A percentile compares a stretch with the other conserved stretches of the same genome.
Conservation (phyloP, 305 asterid genomes). For the Solanum hybrid region DNA sequence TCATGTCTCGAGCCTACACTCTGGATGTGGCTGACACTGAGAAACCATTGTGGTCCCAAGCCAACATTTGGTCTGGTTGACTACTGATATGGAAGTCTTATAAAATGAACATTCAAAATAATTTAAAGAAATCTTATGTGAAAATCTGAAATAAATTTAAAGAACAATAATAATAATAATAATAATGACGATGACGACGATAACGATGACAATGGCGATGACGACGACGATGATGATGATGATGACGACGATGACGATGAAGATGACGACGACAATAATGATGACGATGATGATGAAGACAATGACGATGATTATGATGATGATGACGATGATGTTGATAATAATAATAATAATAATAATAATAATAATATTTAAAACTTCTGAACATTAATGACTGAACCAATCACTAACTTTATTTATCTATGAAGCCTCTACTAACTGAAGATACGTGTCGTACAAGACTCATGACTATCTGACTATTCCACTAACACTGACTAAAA, state of each 20-base stretch:
- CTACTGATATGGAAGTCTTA: not conserved
- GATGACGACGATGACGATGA: fast-evolving
- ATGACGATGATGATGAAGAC: too few species aligned
- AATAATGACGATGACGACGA: fast-evolving
- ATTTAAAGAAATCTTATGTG: not conserved
- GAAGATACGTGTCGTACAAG: not conserved
- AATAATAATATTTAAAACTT: not conserved
- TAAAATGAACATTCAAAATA: not conserved
- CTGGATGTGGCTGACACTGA: not conserved
- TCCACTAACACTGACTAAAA: not conserved
- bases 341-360: too few species aligned
- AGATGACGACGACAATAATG: fast-evolving
- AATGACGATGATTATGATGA: too few species aligned
- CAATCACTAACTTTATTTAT: too few species aligned
- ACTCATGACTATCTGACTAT: too few species aligned
- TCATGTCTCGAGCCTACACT: not conserved
- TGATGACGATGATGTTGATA: too few species aligned
- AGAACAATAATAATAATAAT: too few species aligned
- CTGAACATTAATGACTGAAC: not conserved
- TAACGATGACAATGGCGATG: fast-evolving
- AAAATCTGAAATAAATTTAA: not conserved
- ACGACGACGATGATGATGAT: fast-evolving
- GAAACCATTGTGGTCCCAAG: not conserved
- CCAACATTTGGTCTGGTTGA: not conserved
- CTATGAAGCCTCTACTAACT: not conserved